Evolutionary conservation across 2,329 filamentous ascomycete species (phyloP).

Genomic region (Geosmithia flava): DNA sequence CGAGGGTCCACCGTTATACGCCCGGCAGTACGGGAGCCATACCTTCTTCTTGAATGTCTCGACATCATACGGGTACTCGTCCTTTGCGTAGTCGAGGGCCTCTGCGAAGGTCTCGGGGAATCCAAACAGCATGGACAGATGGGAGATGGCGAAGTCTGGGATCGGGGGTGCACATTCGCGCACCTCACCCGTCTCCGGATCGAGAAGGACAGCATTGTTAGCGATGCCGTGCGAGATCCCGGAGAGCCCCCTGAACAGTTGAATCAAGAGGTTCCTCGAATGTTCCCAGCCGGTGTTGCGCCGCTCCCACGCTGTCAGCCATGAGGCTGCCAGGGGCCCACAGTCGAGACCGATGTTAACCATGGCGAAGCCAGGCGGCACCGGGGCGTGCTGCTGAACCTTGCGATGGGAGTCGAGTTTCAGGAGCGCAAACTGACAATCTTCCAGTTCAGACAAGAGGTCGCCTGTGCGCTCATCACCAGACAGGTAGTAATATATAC

Average conservation of each 20-base stretch:
- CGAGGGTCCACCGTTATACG: constrained; percentile 33
- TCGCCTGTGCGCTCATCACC: constrained; percentile 45
- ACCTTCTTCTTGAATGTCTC: constrained; percentile 29
- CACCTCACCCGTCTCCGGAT: constrained; percentile 33
- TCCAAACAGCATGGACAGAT: constrained; percentile 46
- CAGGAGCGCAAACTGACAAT: constrained; percentile 38
- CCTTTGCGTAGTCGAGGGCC: constrained; percentile 33
- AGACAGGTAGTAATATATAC: constrained; percentile 43
- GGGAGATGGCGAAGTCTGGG: constrained; percentile 38
- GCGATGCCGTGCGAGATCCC: constrained; percentile 45
- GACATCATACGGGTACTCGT: constrained; percentile 24
- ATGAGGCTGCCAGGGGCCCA: constrained; percentile 41
- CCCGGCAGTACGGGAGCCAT: constrained; percentile 49
- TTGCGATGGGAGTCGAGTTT: constrained; percentile 45
- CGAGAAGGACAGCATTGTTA: constrained; percentile 40
- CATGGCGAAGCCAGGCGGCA: constrained; percentile 24
- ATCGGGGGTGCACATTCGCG: constrained; percentile 35
- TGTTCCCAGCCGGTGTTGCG: constrained; percentile 39
- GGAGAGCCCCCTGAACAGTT: constrained; percentile 36
- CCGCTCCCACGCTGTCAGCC: constrained; percentile 49
- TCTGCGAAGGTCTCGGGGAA: constrained; percentile 45
- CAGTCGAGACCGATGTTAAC: constrained; percentile 47
- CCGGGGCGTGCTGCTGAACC: constrained; percentile 39
- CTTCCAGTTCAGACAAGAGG: constrained; percentile 26
- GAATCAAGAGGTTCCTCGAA: constrained; percentile 33